Conservation (phyloP, 1,284 basidiomycete species). For the Wallemia mellicola region DNA sequence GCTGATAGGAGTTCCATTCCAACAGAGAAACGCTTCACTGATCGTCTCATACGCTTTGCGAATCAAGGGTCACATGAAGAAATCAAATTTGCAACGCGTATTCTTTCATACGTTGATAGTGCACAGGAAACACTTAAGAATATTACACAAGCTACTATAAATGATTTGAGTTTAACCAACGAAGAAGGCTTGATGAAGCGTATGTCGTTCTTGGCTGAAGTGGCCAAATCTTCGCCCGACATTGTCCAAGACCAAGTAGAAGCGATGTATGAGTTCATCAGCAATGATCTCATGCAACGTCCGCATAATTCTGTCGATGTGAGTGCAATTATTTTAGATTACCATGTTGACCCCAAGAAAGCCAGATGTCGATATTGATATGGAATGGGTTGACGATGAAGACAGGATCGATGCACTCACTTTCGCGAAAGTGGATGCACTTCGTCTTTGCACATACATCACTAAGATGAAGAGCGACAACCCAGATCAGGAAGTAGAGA, state of each 20-base stretch:
- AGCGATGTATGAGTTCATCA: conserved; percentile 33
- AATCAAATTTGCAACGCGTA: conserved; percentile 63
- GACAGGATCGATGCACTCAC: neutral
- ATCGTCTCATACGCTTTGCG: conserved; percentile 32
- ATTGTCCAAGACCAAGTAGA: conserved; percentile 49
- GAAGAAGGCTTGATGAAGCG: conserved; percentile 31
- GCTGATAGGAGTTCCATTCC: conserved; percentile 27
- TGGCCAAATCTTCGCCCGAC: conserved; percentile 35
- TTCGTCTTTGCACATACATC: neutral
- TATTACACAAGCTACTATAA: conserved; percentile 23
- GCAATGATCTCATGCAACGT: conserved; percentile 30
- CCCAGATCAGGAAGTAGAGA: neutral
- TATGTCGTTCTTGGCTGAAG: conserved; percentile 38
- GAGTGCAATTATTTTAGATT: neutral
- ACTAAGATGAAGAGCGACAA: neutral
- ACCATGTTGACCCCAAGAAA: neutral
- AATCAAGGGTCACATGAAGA: conserved; percentile 31
- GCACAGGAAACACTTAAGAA: conserved; percentile 17
- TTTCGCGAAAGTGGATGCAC: neutral
- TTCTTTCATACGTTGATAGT: conserved; percentile 32
- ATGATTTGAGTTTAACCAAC: conserved; percentile 23
- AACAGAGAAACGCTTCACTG: conserved; percentile 26
- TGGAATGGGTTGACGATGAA: neutral
- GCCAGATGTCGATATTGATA: neutral
- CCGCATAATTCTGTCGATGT: neutral